A percentile compares a stretch with the other conserved stretches of the same genome.
Evolutionary conservation across 768 basidiomycete species (phyloP).

Genomic region (Lenzites betulinus): DNA sequence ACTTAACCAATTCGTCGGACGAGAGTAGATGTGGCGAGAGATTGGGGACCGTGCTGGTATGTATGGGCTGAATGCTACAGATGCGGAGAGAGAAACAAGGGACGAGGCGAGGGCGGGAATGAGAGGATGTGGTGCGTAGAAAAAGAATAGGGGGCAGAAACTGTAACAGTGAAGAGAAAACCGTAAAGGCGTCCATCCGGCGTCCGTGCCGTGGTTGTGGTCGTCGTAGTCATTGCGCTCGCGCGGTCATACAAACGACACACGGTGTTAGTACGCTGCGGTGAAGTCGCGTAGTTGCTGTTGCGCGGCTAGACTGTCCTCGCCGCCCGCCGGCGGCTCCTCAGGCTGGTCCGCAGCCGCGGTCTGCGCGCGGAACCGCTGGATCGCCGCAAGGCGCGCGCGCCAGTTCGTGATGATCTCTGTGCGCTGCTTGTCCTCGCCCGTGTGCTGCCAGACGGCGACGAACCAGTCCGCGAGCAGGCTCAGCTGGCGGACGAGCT

Average conservation of each 20-base stretch:
- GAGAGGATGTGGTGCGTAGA: no score
- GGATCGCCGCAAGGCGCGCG: slow-evolving; percentile 74
- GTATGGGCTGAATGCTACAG: slow-evolving; percentile 15
- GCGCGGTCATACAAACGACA: slow-evolving; percentile 1
- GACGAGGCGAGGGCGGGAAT: background rate
- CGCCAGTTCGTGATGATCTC: slow-evolving; percentile 93
- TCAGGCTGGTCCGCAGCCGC: slow-evolving; percentile 19
- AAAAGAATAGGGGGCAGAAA: background rate
- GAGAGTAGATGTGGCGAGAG: background rate
- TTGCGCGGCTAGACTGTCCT: slow-evolving; percentile 32
- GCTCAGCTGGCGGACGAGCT: slow-evolving; percentile 87
- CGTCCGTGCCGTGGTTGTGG: slow-evolving; percentile 7
- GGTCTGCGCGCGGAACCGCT: slow-evolving; percentile 52
- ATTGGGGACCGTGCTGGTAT: slow-evolving; percentile 5
- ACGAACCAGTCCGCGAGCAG: slow-evolving; percentile 90
- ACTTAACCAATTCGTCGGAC: slow-evolving; percentile 13
- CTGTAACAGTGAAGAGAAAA: background rate
- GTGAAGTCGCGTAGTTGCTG: slow-evolving; percentile 37
- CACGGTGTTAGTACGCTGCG: slow-evolving; percentile 23
- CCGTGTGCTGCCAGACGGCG: slow-evolving; percentile 75
- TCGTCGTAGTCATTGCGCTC: background rate
- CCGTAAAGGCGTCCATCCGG: slow-evolving; percentile 12
- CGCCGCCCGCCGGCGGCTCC: slow-evolving; percentile 22
- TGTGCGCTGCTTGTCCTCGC: slow-evolving; percentile 64
- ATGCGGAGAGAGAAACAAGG: background rate